phyloP scores from a whole-genome alignment of 192 early-diverging fungal genomes.

The Thoreauomyces humboldtii region DNA sequence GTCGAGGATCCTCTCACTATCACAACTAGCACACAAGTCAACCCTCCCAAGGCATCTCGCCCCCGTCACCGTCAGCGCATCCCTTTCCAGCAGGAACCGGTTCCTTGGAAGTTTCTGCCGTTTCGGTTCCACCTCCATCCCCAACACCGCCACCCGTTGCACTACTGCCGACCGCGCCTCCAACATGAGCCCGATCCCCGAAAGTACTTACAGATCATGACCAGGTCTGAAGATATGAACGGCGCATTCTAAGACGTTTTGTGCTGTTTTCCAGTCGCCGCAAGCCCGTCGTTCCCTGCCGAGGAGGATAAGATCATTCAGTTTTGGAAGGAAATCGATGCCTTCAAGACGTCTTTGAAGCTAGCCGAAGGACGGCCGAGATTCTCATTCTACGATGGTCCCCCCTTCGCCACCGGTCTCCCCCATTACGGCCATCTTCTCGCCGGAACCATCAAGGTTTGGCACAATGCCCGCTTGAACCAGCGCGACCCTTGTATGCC shows the following conservation, averaged over 20 bases:
- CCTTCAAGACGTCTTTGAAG: slow-evolving; percentile 87
- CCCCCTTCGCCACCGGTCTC: slow-evolving; percentile 96
- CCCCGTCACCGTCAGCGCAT: too few relatives aligned
- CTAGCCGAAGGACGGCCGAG: slow-evolving; percentile 83
- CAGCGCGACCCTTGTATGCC: too few relatives aligned
- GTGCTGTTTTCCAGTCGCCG: slow-evolving; percentile 36
- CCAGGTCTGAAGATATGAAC: background rate
- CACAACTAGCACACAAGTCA: too few relatives aligned
- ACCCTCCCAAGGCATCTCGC: too few relatives aligned
- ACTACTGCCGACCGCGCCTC: too few relatives aligned
- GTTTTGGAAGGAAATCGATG: slow-evolving; percentile 98
- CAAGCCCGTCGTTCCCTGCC: slow-evolving; percentile 79
- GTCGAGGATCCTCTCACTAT: too few relatives aligned
- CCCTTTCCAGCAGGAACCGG: too few relatives aligned
- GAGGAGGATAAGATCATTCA: slow-evolving; percentile 91
- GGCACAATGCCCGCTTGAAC: too few relatives aligned
- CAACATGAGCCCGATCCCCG: background rate
- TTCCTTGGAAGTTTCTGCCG: too few relatives aligned
- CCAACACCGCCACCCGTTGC: too few relatives aligned
- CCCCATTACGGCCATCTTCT: slow-evolving; percentile 99
- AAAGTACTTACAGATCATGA: background rate
- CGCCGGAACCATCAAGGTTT: slow-evolving; percentile 96
- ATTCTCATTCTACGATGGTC: slow-evolving; percentile 97
- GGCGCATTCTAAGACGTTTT: background rate
- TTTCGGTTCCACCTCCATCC: too few relatives aligned